Base-by-base conservation (phyloP, 257 asterid species). In the Marsdenia floribunda region DNA sequence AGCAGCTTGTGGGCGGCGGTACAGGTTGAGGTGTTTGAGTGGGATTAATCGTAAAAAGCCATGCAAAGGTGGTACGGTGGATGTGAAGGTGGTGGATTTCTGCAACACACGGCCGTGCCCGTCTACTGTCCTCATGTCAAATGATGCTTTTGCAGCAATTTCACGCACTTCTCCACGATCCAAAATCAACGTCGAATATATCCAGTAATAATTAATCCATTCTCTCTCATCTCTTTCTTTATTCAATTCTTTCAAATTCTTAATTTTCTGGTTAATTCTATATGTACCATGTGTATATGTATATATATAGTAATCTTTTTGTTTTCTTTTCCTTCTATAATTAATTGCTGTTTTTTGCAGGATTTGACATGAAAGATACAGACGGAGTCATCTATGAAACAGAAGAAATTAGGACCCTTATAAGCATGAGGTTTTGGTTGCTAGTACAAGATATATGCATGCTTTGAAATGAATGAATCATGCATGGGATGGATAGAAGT, bases 1-100 rank as follows among this genome's bases (percentile, higher is more conserved):
- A 10, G 97, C 97, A 2, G 95, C 97, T 1, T 89, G 95, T 37
- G 95, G 93, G 10, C 80, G 93, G 16, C 85, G 93, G 0, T 89
- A 89, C 79, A 78, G 95, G 13, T 18, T 89, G 73, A 81, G 86
- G 76, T 89, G 95, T 66, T 64, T 91, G 4, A 89, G 93, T 21
- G 95, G 93, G 9, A 63, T 44, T 44, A 44, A 58, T 29, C 66
- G 64, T 13, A 74, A 44, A 44, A 44, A 80, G 76, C 93, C 95
- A 10, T 90, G 96, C 86, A 85, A 73, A 16, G 83, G 76, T 3
- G 87, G 80, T 40, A 80, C 85, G 6, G 81, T 90, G 15, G 93
- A 87, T 61, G 95, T 90, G 50, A 80, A 84, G 67, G 95, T 89
- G 24, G 96, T 90, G 7, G 96, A 90, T 61, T 86, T 87, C n/a